Conservation (phyloP, 768 basidiomycete genomes). For the Sporobolomyces phaffii region DNA sequence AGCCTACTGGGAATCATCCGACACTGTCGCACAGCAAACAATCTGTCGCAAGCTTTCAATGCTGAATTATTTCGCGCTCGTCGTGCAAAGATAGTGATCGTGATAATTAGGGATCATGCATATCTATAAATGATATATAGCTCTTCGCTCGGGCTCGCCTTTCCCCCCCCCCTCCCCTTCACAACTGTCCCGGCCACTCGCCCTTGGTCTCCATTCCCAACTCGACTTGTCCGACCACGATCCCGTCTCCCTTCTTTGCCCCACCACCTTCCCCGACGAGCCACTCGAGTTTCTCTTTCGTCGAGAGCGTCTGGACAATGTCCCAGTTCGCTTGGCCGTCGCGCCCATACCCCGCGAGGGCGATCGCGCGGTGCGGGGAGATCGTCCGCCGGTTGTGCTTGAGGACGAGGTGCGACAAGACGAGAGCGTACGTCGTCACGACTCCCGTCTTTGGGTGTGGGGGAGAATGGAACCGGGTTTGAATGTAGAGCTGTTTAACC, state of each 20-base stretch:
- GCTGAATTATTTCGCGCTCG: too few relatives aligned
- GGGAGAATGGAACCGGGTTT: conserved; percentile 10
- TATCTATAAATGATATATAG: too few relatives aligned
- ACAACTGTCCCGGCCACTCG: conserved; percentile 20
- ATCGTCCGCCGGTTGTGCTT: conserved; percentile 32
- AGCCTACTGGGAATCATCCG: too few relatives aligned
- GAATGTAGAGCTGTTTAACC: conserved; percentile 18
- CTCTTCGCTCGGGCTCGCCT: too few relatives aligned
- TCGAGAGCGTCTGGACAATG: conserved; percentile 9
- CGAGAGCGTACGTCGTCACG: conserved; percentile 5
- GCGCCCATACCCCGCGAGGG: conserved; percentile 26
- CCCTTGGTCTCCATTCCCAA: conserved; percentile 17
- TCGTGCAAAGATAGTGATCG: too few relatives aligned
- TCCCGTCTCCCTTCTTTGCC: conserved; percentile 9
- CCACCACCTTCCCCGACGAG: conserved; percentile 9
- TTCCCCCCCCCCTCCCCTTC: too few relatives aligned
- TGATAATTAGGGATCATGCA: too few relatives aligned
- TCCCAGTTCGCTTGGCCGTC: conserved; percentile 14
- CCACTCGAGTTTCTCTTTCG: conserved; percentile 23
- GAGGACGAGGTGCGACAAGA: conserved; percentile 23
- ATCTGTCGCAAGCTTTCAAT: too few relatives aligned
- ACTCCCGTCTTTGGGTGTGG: conserved; percentile 21
- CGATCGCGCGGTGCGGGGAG: conserved; percentile 22
- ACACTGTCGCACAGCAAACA: too few relatives aligned
- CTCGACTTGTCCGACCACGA: conserved; percentile 10